phyloP scores from a whole-genome alignment of 2,329 filamentous ascomycete genomes.

The Phoma sp. region DNA sequence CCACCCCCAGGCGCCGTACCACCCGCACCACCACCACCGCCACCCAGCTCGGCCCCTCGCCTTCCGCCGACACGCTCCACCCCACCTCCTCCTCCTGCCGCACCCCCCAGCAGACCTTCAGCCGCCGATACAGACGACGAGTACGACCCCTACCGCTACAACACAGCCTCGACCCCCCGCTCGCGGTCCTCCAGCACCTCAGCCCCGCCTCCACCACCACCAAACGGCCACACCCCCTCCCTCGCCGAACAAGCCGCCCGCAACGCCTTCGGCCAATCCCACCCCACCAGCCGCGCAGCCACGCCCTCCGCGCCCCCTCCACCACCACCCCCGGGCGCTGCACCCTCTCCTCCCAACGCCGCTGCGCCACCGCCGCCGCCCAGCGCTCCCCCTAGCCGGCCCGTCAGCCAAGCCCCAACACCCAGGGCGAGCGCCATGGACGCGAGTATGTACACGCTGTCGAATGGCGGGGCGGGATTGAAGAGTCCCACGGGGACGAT shows the following conservation, averaged over 20 bases:
- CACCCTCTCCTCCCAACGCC: slow-evolving; percentile 57
- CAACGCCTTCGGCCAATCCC: slow-evolving; percentile 55
- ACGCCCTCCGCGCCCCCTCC: slow-evolving; percentile 49
- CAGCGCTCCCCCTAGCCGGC: slow-evolving; percentile 35
- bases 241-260: slow-evolving; percentile 65
- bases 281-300: slow-evolving; percentile 43
- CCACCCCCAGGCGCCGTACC: slow-evolving; percentile 51
- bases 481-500: slow-evolving; percentile 33
- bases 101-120: slow-evolving; percentile 46
- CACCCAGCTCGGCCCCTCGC: slow-evolving; percentile 44
- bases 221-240: slow-evolving; percentile 52
- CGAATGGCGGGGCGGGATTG: slow-evolving; percentile 46
- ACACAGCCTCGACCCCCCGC: slow-evolving; percentile 5
- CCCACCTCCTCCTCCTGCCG: slow-evolving; percentile 30
- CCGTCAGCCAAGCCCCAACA: slow-evolving; percentile 42
- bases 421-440: slow-evolving; percentile 69
- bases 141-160: slow-evolving; percentile 54
- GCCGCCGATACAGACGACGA: slow-evolving; percentile 28
- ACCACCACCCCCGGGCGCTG: slow-evolving; percentile 52
- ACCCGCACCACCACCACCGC: slow-evolving; percentile 34
- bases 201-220: slow-evolving; percentile 65
- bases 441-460: slow-evolving; percentile 73
- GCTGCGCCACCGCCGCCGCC: slow-evolving; percentile 38
- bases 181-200: slow-evolving; percentile 33
- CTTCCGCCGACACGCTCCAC: slow-evolving; percentile 22